Evolutionary conservation across 2,329 filamentous ascomycete genomes (phyloP), one percentile per base, ranked within the genome.

Genomic region (Magnaporthiopsis incrustans): DNA sequence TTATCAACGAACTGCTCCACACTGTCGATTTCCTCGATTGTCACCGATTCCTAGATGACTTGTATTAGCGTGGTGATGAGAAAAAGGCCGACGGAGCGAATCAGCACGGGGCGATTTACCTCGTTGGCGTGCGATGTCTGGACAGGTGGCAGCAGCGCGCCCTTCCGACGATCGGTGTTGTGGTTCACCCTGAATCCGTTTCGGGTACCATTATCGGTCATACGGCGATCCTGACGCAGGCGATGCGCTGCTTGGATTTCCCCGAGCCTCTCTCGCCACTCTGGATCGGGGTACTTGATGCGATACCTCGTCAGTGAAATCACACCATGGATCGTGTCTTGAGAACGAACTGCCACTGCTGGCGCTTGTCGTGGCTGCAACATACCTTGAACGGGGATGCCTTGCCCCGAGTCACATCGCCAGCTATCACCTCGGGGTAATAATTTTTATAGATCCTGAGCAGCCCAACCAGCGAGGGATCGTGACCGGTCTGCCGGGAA

Each of bases 371-470:
- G 14, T 62, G 60, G 27, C 26, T 63, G 58, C 10, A n/a, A 26
- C 69, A 50, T 72, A 84, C 83, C 74, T 85, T 87, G 73, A 89
- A 89, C 1, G 85, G 80, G 4, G 84, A 83, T 0, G 85, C 85
- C 65, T 83, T 82, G 53, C 85, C 85, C 63, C 80, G 79, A 35
- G 85, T 83, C 4, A 84, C 79, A 67, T 89, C 88, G 27, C 89
- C 90, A 18, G 94, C 83, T 65, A 96, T 91, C 64, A 96, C 91
- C 73, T 96, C 91, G 0, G 92, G 91, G 70, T 94, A 96, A 74
- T 94, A 96, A 73, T 94, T 91, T 72, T 95, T 95, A 78, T 89
- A 96, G n/a, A 94, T 86, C 64, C 89, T 85, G 61, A 96, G 78
- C 25, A 96, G 79, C 3, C 90, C 90, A 53, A 89, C 81, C 50